Conservation (phyloP, 768 basidiomycete species). For the Chalciporus pseudorubinellus region DNA sequence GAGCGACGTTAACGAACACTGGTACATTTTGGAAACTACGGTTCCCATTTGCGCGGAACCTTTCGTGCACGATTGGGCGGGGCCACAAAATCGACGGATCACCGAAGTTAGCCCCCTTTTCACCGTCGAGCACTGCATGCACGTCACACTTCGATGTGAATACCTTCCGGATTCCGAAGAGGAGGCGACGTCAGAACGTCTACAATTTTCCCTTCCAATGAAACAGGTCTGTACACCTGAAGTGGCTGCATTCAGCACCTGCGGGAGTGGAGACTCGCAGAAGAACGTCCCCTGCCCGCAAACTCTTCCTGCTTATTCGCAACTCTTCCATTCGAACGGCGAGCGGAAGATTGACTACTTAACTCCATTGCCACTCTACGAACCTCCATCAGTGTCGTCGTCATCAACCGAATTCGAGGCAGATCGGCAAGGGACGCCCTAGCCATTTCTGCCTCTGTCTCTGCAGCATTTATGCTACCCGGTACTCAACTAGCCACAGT, state of each 20-base stretch:
- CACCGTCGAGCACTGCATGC: conserved; percentile 51
- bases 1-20: conserved; percentile 15
- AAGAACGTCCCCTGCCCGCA: conserved; percentile 23
- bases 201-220: conserved; percentile 47
- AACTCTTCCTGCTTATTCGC: conserved; percentile 70
- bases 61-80: conserved; percentile 28
- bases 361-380: conserved; percentile 62
- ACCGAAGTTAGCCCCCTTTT: conserved; percentile 55
- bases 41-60: conserved; percentile 20
- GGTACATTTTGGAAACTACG: conserved; percentile 27
- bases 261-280: conserved; percentile 6
- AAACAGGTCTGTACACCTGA: conserved; percentile 47
- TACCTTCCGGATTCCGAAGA: conserved; percentile 44
- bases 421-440: conserved; percentile 8
- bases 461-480: neutral
- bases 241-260: neutral
- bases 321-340: conserved; percentile 72
- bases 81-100: conserved; percentile 36
- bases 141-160: conserved; percentile 51
- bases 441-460: neutral
- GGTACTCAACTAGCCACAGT: neutral
- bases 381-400: conserved; percentile 33
- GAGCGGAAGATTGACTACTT: conserved; percentile 68
- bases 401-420: neutral
- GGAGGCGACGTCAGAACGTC: conserved; percentile 19